Base-by-base conservation (phyloP, 352 stramenopile genomes). In the Phytophthora europaea region DNA sequence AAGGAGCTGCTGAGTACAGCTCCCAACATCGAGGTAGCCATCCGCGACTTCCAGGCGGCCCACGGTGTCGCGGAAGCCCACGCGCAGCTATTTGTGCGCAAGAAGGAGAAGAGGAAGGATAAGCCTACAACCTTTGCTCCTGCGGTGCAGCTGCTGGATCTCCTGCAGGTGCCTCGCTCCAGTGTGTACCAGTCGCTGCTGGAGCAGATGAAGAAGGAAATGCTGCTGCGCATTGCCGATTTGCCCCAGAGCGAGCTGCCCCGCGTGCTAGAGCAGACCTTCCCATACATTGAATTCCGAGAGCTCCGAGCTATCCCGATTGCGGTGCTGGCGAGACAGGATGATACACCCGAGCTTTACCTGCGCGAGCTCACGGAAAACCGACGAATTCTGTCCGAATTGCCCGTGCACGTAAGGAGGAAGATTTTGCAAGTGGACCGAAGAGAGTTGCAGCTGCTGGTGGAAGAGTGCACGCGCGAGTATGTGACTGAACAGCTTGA, bases 271-370 rank as follows among this genome's bases (percentile, higher is more conserved):
- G 89, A 95, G 69, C 79, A 81, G 48, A 97, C 90, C 18, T 97
- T 97, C 65, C 88, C 90, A 34, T 97, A 95, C 48, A 94, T 97
- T 73, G 90, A 97, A 70, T 95, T 95, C 67, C 88, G 88, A 40
- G 90, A 97, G 78, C 82, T 97, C 34, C 85, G 89, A 50, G 81
- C 86, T 26, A 90, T 97, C 63, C 89, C 89, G 18, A 95, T 97
- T 56, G 89, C 90, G 51, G 91, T 97, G 51, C 75, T 97, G 18
- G 81, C 88, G 28, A 77, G 84, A 23, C 90, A 97, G 60, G 81
- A 93, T 9, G 82, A 94, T n/a, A 97, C 90, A 12, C 90, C 90
- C 0, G 80, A 91, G 50, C 57, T 86, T 28, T 97, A 94, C 65
- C 43, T 97, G 38, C 84, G 85, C 45, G 88, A 95, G 54, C 67